A percentile compares a stretch with the other conserved stretches of the same genome.
These are phyloP conservation scores for Striga asiatica DNA, from an alignment of 257 asterid genomes.

Conservation along the genomic window DNA sequence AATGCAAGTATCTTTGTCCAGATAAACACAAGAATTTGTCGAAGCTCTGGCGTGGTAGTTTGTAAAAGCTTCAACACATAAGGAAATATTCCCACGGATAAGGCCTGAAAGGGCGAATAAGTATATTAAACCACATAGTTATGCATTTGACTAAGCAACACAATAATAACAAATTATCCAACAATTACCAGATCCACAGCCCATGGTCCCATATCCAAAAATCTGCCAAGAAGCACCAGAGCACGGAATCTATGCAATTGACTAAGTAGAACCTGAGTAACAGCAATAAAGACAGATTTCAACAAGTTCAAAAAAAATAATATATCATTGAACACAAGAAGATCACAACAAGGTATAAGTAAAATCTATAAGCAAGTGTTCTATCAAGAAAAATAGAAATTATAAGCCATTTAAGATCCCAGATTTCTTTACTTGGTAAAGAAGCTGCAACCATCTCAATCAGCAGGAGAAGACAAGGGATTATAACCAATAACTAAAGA, in stretches of 20 bases:
- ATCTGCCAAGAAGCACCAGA: constrained; percentile 96
- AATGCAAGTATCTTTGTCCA: neutral
- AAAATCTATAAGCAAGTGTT: neutral
- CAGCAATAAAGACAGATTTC: constrained; percentile 11
- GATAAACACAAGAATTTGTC: constrained; percentile 85
- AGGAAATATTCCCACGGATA: constrained; percentile 98
- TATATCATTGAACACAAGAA: neutral
- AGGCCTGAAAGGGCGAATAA: constrained; percentile 25
- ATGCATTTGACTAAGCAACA: constrained; percentile 10
- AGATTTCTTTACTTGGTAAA: too few species aligned
- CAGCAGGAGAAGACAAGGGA: too few species aligned
- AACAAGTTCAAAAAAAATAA: neutral
- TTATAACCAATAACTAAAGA: too few species aligned
- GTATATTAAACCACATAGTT: neutral
- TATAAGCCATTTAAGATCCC: neutral
- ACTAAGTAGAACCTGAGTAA: constrained; percentile 81
- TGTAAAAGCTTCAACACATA: constrained; percentile 91
- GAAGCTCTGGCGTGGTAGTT: constrained; percentile 89
- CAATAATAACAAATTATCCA: constrained; percentile 3
- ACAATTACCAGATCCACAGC: constrained; percentile 89
- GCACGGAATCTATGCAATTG: constrained; percentile 98
- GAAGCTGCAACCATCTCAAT: too few species aligned
- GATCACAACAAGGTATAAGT: neutral
- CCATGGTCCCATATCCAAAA: constrained; percentile 99
- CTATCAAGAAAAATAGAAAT: neutral